Conservation (phyloP, 495 filamentous ascomycete genomes). For the Penicillium soppii region DNA sequence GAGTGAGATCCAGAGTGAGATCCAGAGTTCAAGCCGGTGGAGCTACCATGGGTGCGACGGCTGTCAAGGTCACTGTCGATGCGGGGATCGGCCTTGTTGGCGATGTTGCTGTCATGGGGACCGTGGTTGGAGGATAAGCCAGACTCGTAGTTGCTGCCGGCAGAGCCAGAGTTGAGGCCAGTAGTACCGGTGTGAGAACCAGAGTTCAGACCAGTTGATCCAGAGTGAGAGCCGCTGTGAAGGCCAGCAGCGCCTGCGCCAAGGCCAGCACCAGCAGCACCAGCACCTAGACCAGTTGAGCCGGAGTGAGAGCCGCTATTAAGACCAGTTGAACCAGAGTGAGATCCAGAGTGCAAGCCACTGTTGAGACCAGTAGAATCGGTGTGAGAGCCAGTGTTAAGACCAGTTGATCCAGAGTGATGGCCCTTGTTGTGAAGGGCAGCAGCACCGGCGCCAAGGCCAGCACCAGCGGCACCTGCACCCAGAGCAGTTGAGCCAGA, state of each 20-base stretch:
- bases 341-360: background rate
- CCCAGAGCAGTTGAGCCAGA: conserved; percentile 21
- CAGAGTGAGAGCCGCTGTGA: conserved; percentile 20
- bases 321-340: background rate
- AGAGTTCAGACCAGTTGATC: conserved; percentile 3
- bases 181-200: background rate
- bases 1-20: conserved; percentile 12
- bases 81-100: conserved; percentile 49
- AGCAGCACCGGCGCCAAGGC: background rate
- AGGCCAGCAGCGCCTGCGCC: background rate
- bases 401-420: conserved; percentile 46
- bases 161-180: conserved; percentile 12
- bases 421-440: conserved; percentile 11
- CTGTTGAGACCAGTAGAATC: background rate
- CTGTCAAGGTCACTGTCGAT: conserved; percentile 26
- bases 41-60: conserved; percentile 8
- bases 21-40: background rate
- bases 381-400: conserved; percentile 16
- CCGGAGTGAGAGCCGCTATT: background rate
- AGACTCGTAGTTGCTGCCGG: conserved; percentile 8
- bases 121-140: conserved; percentile 6
- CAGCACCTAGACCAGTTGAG: conserved; percentile 17
- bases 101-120: conserved; percentile 31
- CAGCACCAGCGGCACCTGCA: background rate
- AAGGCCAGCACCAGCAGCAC: background rate